These are phyloP conservation scores for Penicillium subrubescens DNA, from an alignment of 495 filamentous ascomycete genomes.

Conservation along the genomic window DNA sequence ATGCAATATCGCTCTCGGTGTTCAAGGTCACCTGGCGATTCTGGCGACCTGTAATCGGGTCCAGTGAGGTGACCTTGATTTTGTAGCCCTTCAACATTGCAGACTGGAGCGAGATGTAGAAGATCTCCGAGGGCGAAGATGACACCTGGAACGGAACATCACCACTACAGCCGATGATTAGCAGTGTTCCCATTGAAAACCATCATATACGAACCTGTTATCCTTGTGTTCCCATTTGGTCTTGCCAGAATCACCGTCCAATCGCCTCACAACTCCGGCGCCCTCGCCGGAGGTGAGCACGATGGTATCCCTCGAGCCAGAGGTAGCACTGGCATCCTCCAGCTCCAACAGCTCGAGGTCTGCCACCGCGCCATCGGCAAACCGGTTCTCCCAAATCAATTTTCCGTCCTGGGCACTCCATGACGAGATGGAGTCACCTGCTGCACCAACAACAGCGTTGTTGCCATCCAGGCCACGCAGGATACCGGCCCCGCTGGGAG, in stretches of 20 bases:
- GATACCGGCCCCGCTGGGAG: conserved; percentile 48
- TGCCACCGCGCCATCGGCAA: conserved; percentile 58
- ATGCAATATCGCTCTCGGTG: conserved; percentile 71
- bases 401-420: conserved; percentile 85
- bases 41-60: conserved; percentile 69
- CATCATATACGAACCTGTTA: conserved; percentile 44
- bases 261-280: conserved; percentile 61
- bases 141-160: conserved; percentile 79
- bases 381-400: conserved; percentile 68
- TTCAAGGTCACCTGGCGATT: conserved; percentile 65
- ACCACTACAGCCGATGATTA: conserved; percentile 42
- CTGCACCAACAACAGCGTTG: conserved; percentile 70
- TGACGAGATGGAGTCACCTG: conserved; percentile 66
- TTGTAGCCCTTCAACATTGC: conserved; percentile 65
- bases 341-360: conserved; percentile 82
- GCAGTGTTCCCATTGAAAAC: conserved; percentile 20
- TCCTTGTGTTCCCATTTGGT: conserved; percentile 78
- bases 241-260: conserved; percentile 73
- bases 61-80: conserved; percentile 71
- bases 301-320: conserved; percentile 66
- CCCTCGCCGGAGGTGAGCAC: conserved; percentile 60
- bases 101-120: conserved; percentile 75
- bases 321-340: conserved; percentile 52
- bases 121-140: conserved; percentile 71
- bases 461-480: conserved; percentile 73